Base-by-base conservation (phyloP, 345 rosid species). In the Brassica nigra region DNA sequence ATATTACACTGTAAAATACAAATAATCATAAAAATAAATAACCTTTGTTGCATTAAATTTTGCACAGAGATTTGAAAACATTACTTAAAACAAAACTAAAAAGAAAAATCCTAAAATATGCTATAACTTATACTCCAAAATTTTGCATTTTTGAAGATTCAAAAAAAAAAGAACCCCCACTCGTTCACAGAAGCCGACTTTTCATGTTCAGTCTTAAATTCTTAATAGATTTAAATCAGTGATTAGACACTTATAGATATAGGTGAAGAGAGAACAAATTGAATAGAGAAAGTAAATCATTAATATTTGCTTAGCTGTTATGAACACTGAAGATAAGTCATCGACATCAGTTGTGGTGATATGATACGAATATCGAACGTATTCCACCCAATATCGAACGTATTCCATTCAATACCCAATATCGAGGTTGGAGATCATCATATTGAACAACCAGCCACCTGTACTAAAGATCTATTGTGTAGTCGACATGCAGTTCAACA, bases 251-350 rank as follows among this genome's bases (percentile, higher is more conserved):
- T n/a, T 52, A 30, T 2, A 70, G 29, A 23, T 16, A 30, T 2
- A 70, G 29, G 37, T 16, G 61, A 58, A 42, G 44, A 39, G 34
- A 44, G 28, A 7, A 57, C 14, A 71, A 36, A 58, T 34, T 58
- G 1, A 64, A 63, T 10, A 15, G 27, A 44, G 6, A 67, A 29
- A 29, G 61, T 8, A 76, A 62, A 77, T 34, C n/a, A 62, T 68
- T 68, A 49, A 1, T 68, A 68, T 69, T 62, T 62, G 80, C 14
- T 52, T 62, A 70, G 80, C 70, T 77, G 76, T 70, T 70, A 70
- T 62, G 76, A 77, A 62, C 70, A 62, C 70, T 33, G 16, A 70
- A 77, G 42, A 77, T 62, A 70, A 70, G 65, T 52, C 65, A 70
- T 77, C 58, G 58, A 49, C 70, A 77, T n/a, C 12, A 27, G 30